phyloP scores from a whole-genome alignment of 257 asterid species.

The Handroanthus guayacan region DNA sequence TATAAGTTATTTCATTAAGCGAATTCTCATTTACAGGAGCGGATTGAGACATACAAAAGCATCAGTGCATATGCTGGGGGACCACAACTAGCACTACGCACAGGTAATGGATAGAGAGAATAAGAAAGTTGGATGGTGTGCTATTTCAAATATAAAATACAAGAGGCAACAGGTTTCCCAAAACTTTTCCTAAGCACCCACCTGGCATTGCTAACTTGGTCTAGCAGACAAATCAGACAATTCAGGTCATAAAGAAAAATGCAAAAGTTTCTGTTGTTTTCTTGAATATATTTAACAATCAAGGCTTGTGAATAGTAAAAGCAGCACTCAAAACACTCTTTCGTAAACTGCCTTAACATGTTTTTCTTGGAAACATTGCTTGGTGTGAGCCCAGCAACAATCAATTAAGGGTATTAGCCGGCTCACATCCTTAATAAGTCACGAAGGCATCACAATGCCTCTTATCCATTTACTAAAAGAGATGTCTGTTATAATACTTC shows the following conservation, averaged over 20 bases:
- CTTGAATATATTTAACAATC: background rate
- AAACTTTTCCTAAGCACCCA: background rate
- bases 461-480: too few species aligned
- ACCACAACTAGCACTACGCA: constrained; percentile 8
- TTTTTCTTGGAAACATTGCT: too few species aligned
- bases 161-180: constrained; percentile 2
- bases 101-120: background rate
- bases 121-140: background rate
- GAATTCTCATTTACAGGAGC: background rate
- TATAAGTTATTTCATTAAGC: background rate
- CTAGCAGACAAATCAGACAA: background rate
- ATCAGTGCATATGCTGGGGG: background rate
- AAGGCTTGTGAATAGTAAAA: background rate
- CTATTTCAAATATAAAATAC: background rate
- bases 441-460: too few species aligned
- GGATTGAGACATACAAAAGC: constrained; percentile 2
- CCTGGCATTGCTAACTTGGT: constrained; percentile 17
- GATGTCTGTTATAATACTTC: too few species aligned
- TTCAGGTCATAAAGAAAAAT: constrained; percentile 7
- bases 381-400: too few species aligned
- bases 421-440: too few species aligned
- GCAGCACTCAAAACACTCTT: background rate
- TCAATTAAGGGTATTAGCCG: too few species aligned
- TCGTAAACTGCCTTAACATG: background rate
- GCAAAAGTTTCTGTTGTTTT: background rate